Conservation (phyloP, 805 yeast species). For the Kodamaea kakaduensis region DNA sequence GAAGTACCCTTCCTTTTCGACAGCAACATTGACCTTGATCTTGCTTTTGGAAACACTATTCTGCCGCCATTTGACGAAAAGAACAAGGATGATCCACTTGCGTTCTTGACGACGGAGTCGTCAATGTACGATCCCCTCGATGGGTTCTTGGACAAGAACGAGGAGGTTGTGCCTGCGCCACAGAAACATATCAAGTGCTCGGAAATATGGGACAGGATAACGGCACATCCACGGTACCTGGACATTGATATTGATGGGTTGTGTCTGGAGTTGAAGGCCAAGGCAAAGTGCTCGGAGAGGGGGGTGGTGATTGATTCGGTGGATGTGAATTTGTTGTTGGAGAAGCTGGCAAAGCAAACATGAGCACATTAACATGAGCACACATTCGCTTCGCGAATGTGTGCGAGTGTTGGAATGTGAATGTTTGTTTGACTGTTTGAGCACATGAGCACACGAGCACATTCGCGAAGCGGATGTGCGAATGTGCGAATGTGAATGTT, state of each 20-base stretch:
- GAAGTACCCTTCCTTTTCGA: conserved; percentile 48
- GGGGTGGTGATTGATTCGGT: conserved; percentile 84
- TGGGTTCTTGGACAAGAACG: conserved; percentile 21
- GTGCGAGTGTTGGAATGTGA: too few relatives aligned
- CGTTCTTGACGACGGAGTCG: conserved; percentile 50
- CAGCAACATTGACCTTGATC: conserved; percentile 49
- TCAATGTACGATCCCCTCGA: conserved; percentile 54
- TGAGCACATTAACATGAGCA: too few relatives aligned
- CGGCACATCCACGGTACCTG: conserved; percentile 88
- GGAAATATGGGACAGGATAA: conserved; percentile 94
- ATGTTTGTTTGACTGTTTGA: too few relatives aligned
- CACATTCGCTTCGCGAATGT: too few relatives aligned
- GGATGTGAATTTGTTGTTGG: conserved; percentile 64
- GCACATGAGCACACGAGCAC: too few relatives aligned
- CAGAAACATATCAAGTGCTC: conserved; percentile 67
- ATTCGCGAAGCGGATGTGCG: too few relatives aligned
- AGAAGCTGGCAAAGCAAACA: conserved; percentile 19
- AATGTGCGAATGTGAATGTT: too few relatives aligned
- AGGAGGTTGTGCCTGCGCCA: conserved; percentile 63
- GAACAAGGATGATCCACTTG: conserved; percentile 37
- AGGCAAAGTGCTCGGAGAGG: conserved; percentile 91
- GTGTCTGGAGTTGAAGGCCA: conserved; percentile 81
- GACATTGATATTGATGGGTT: conserved; percentile 93
- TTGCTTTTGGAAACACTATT: conserved; percentile 40
- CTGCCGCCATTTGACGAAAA: conserved; percentile 6